A percentile compares a stretch with the other conserved stretches of the same genome.
phyloP scores from a whole-genome alignment of 192 early-diverging fungal genomes.

The Podila epicladia region DNA sequence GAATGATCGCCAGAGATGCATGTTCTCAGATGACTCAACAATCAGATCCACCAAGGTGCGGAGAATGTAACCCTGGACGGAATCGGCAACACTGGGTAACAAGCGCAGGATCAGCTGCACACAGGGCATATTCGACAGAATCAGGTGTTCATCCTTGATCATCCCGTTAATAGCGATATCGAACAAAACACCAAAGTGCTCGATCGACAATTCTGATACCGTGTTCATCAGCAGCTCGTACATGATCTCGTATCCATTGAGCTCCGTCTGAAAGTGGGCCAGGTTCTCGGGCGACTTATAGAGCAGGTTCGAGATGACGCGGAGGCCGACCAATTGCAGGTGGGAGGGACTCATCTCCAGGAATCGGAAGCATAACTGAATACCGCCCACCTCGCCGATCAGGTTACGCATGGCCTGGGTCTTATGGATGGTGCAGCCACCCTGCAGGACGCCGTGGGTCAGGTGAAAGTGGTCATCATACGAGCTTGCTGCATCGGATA shows the following conservation, averaged over 20 bases:
- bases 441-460: constrained; percentile 34
- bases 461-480: background rate
- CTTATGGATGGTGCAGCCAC: constrained; percentile 49
- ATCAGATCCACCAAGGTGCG: constrained; percentile 50
- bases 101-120: constrained; percentile 45
- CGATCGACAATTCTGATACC: constrained; percentile 27
- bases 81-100: constrained; percentile 26
- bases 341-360: constrained; percentile 46
- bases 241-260: constrained; percentile 48
- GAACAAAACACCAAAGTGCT: constrained; percentile 51
- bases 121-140: constrained; percentile 45
- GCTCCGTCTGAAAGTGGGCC: constrained; percentile 46
- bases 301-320: constrained; percentile 51
- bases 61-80: constrained; percentile 49
- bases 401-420: constrained; percentile 46
- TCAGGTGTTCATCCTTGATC: constrained; percentile 51
- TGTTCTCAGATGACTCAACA: constrained; percentile 51
- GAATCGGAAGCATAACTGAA: constrained; percentile 51
- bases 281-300: constrained; percentile 54
- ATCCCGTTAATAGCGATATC: constrained; percentile 54
- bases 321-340: constrained; percentile 49
- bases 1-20: constrained; percentile 36
- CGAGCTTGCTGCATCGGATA: background rate
- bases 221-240: constrained; percentile 33
- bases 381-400: constrained; percentile 46